Base-by-base conservation (phyloP, 2,329 filamentous ascomycete species). In the Hypomyces rosellus region DNA sequence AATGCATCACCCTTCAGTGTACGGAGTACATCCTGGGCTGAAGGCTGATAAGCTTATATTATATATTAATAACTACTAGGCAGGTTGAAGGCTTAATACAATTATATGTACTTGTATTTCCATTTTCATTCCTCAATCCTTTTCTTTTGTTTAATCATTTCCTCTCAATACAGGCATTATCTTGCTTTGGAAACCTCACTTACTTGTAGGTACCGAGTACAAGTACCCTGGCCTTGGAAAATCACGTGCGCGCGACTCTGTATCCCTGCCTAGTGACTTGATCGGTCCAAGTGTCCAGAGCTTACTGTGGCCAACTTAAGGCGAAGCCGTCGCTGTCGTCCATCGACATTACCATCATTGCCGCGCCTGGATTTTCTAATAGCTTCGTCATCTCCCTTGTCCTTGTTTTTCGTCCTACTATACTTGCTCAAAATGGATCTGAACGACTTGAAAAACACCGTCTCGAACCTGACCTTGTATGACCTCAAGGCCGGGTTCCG, bases 401-500 rank as follows among this genome's bases (percentile, higher is more conserved):
- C 5, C 20, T 34, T 8, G n/a, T n/a, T 30, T 15, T 44, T 18
- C 36, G 6, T 16, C 14, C 12, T 11, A 6, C 36, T 16, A 38
- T 12, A n/a, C 6, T 38, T 38, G 14, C 13, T 16, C n/a, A 74
- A 66, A 61, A 95, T 95, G 90, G 89, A 96, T 78, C 79, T 95
- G 68, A 86, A 85, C 71, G 88, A 78, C 65, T 71, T 96, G 49
- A 92, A 88, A 70, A 88, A 89, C 62, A 85, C 88, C 72, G 89
- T 96, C 70, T 85, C 85, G 75, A 95, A 93, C 74, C 78, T 96
- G 78, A 88, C 88, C 63, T 79, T 96, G 69, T 96, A 96, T 76
- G 91, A 96, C 71, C 67, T 96, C 74, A 96, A 96, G 76, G 91
- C 91, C 49, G 88, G 90, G 57, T 89, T 96, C 61, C 85, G 91